Conservation (phyloP, 441 rosid genomes). For the Gossypium schwendimanii region DNA sequence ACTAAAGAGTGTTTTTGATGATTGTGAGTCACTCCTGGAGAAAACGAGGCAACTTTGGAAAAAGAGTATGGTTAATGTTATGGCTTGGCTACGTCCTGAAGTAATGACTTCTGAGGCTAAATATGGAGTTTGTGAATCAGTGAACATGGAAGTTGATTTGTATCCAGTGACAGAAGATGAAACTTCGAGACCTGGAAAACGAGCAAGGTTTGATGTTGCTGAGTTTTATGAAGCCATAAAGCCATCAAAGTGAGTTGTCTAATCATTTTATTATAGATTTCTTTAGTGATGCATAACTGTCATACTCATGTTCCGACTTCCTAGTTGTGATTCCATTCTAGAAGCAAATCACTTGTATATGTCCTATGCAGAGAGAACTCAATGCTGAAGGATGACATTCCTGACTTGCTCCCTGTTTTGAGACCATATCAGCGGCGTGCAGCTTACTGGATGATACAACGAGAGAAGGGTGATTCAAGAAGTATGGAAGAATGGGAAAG, state of each 20-base stretch:
- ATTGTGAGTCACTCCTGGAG: conserved; percentile 70
- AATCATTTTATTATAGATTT: not conserved
- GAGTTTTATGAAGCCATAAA: conserved; percentile 92
- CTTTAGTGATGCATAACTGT: conserved; percentile 2
- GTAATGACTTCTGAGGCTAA: conserved; percentile 73
- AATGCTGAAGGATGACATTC: conserved; percentile 57
- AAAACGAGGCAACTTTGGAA: conserved; percentile 70
- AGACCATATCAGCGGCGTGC: conserved; percentile 96
- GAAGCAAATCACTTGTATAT: conserved; percentile 9
- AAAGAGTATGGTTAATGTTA: conserved; percentile 79
- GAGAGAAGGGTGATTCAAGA: conserved; percentile 60
- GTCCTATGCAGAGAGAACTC: conserved; percentile 45
- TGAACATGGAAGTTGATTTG: conserved; percentile 28
- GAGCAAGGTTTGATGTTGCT: conserved; percentile 56
- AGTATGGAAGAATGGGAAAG: conserved; percentile 30
- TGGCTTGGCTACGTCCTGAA: conserved; percentile 93
- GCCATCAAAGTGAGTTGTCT: conserved; percentile 75
- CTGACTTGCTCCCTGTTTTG: conserved; percentile 68
- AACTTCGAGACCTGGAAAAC: conserved; percentile 32
- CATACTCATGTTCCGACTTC: conserved; percentile 8
- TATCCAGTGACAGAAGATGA: conserved; percentile 24
- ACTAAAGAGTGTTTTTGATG: conserved; percentile 59
- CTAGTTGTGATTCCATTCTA: not conserved
- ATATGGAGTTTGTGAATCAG: conserved; percentile 40
- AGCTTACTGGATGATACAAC: conserved; percentile 86